phyloP scores from a whole-genome alignment of 2,329 filamentous ascomycete species.

The Arthrobotrys sphaeroides region DNA sequence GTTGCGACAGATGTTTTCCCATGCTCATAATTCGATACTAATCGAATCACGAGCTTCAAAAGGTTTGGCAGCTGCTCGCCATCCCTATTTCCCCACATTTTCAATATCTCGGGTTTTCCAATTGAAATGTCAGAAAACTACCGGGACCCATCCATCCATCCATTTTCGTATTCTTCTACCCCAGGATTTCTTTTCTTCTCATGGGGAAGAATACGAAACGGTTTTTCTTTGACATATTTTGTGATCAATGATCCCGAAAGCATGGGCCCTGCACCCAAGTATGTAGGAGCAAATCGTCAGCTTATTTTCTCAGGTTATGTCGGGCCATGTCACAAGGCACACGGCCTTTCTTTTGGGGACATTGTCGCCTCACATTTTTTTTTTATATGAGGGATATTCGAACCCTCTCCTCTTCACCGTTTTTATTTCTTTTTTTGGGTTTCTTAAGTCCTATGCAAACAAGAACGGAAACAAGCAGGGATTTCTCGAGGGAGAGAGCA shows the following conservation, averaged over 20 bases:
- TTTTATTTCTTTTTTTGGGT: not conserved
- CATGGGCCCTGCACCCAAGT: slow-evolving; percentile 24
- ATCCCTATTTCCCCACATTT: slow-evolving; percentile 40
- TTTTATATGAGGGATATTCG: slow-evolving; percentile 54
- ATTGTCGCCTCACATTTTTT: slow-evolving; percentile 48
- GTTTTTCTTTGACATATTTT: slow-evolving; percentile 15
- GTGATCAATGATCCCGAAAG: slow-evolving; percentile 43
- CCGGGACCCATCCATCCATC: slow-evolving; percentile 28
- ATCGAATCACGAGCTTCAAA: slow-evolving; percentile 27
- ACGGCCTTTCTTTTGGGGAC: slow-evolving; percentile 10
- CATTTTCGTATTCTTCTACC: slow-evolving; percentile 42
- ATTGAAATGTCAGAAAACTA: slow-evolving; percentile 21
- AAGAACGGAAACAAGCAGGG: slow-evolving; percentile 9
- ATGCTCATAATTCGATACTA: not conserved
- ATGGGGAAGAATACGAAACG: slow-evolving; percentile 33
- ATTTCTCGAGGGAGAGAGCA: slow-evolving; percentile 1
- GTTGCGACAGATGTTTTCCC: not conserved
- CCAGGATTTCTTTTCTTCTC: slow-evolving; percentile 31
- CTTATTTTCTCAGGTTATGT: slow-evolving; percentile 36
- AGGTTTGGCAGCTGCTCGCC: slow-evolving; percentile 18
- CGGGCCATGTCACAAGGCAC: slow-evolving; percentile 53
- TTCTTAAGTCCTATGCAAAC: not conserved
- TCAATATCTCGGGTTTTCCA: slow-evolving; percentile 4
- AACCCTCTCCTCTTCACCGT: not conserved
- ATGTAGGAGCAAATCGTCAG: slow-evolving; percentile 20